These are phyloP conservation scores for Aplosporella prunicola DNA, from an alignment of 2,329 filamentous ascomycete genomes.

Conservation along the genomic window DNA sequence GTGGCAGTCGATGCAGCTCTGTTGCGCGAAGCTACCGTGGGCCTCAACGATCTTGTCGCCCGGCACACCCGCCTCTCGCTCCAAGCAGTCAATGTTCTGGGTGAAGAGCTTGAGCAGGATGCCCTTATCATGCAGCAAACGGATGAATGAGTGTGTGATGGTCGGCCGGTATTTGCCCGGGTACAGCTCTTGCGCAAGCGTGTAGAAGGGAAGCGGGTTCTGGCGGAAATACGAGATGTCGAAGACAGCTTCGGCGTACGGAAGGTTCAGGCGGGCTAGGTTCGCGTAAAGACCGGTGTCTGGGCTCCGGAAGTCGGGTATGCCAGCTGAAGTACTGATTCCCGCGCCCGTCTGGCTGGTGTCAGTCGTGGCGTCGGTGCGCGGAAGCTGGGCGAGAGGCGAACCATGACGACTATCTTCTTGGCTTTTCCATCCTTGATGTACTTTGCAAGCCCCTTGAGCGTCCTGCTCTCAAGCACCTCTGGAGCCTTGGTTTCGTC, in stretches of 20 bases:
- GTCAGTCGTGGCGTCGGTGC: background rate
- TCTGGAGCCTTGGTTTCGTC: conserved; percentile 54
- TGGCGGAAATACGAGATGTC: conserved; percentile 81
- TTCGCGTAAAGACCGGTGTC: conserved; percentile 92
- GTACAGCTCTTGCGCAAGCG: conserved; percentile 83
- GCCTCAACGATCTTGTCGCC: conserved; percentile 78
- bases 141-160: conserved; percentile 80
- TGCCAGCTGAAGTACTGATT: conserved; percentile 63
- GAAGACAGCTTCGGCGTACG: conserved; percentile 87
- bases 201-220: conserved; percentile 84
- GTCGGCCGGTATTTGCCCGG: conserved; percentile 85
- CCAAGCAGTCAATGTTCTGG: conserved; percentile 95
- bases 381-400: background rate
- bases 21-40: conserved; percentile 82
- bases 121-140: conserved; percentile 68
- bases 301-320: conserved; percentile 91
- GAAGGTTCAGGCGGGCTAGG: conserved; percentile 73
- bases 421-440: conserved; percentile 60
- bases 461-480: conserved; percentile 57
- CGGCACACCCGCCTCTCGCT: conserved; percentile 77
- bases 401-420: conserved; percentile 70
- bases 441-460: conserved; percentile 69
- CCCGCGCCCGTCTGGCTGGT: conserved; percentile 63
- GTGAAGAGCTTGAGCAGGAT: conserved; percentile 82
- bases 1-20: conserved; percentile 86